A percentile compares a stretch with the other conserved stretches of the same genome.
These are phyloP conservation scores for Talaromyces sp. DNA, from an alignment of 2,329 filamentous ascomycete species.

Conservation along the genomic window DNA sequence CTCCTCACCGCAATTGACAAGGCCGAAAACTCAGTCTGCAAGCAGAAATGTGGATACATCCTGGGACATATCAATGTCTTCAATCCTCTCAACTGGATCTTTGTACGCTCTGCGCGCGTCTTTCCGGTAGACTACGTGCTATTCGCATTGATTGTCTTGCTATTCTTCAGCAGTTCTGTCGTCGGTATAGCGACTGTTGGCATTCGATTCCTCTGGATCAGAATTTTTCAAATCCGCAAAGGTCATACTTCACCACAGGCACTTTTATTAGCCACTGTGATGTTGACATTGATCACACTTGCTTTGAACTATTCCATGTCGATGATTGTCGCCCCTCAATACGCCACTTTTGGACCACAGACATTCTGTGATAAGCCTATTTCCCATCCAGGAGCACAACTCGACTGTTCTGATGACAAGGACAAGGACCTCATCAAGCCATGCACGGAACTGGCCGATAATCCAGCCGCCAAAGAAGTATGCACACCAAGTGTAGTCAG, in stretches of 20 bases:
- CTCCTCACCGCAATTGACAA: conserved; percentile 94
- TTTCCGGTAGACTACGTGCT: conserved; percentile 92
- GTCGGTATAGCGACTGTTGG: conserved; percentile 80
- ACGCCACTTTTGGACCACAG: conserved; percentile 88
- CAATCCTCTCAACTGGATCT: conserved; percentile 88
- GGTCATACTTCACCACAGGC: conserved; percentile 89
- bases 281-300: conserved; percentile 82
- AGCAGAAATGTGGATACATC: conserved; percentile 84
- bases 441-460: conserved; percentile 71
- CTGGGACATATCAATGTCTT: conserved; percentile 84
- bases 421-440: conserved; percentile 63
- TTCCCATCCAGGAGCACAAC: conserved; percentile 57
- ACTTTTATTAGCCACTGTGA: conserved; percentile 80
- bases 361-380: conserved; percentile 79
- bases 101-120: conserved; percentile 71
- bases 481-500: conserved; percentile 90
- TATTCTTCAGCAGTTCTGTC: conserved; percentile 85
- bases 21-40: conserved; percentile 90
- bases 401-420: conserved; percentile 64
- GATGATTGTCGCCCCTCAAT: conserved; percentile 93
- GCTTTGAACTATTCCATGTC: conserved; percentile 89
- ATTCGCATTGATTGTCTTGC: conserved; percentile 74
- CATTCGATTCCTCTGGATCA: conserved; percentile 94
- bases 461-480: conserved; percentile 66
- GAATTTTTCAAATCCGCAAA: conserved; percentile 83